Evolutionary conservation across 441 rosid genomes (phyloP).

Genomic region (Pelargonium cotyledonis): DNA sequence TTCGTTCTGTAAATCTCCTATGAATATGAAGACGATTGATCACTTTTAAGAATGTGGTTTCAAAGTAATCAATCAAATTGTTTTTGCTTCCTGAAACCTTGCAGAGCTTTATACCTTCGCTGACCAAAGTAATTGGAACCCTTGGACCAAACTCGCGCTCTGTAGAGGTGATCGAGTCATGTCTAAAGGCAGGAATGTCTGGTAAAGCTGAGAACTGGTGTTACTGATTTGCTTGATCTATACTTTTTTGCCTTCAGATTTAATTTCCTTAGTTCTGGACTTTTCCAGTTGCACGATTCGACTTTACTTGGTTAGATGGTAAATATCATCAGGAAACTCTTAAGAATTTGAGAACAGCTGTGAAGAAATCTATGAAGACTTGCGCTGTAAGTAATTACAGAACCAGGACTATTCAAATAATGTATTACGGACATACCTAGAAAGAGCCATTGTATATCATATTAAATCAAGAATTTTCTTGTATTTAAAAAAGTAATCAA

Average conservation of each 20-base stretch:
- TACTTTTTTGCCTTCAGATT: background rate
- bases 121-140: constrained; percentile 23
- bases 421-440: background rate
- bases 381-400: constrained; percentile 21
- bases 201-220: background rate
- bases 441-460: background rate
- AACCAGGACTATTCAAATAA: background rate
- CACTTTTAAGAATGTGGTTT: background rate
- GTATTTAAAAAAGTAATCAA: too few species aligned
- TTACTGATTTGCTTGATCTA: background rate
- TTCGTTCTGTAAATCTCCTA: background rate
- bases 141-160: constrained; percentile 27
- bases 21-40: background rate
- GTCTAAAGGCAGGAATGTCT: constrained; percentile 26
- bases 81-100: background rate
- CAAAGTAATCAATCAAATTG: background rate
- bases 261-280: background rate
- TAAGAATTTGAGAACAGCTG: constrained; percentile 23
- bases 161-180: constrained; percentile 21
- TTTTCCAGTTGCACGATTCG: constrained; percentile 22
- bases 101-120: constrained; percentile 17
- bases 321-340: constrained; percentile 30
- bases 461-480: background rate
- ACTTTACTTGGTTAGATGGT: constrained; percentile 25
- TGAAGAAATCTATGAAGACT: constrained; percentile 22